Evolutionary conservation across 768 basidiomycete species (phyloP).

Genomic region (Gloeophyllum trabeum): DNA sequence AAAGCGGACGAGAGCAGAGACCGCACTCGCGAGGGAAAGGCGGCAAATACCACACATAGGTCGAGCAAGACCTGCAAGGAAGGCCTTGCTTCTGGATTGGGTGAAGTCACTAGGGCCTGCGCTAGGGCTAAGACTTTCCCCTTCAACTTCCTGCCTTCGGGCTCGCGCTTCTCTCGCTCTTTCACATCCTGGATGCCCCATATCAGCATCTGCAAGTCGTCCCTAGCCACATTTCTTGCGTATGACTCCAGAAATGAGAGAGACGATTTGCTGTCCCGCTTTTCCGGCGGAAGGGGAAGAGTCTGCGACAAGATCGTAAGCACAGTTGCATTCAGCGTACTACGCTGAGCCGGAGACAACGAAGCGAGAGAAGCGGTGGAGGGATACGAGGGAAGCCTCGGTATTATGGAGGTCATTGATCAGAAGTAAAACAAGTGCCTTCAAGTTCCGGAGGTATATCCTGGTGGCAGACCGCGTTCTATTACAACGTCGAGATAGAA

Average conservation of each 20-base stretch:
- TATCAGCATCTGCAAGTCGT: slow-evolving; percentile 42
- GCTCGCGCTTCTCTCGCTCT: slow-evolving; percentile 4
- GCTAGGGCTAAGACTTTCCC: slow-evolving; percentile 43
- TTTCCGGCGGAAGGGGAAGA: slow-evolving; percentile 34
- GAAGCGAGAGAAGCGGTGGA: slow-evolving; percentile 33
- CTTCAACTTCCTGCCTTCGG: slow-evolving; percentile 33
- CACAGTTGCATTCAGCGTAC: slow-evolving; percentile 19
- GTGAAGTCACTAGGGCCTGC: slow-evolving; percentile 32
- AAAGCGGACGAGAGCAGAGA: slow-evolving; percentile 31
- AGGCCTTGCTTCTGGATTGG: neutral
- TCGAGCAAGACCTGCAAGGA: neutral
- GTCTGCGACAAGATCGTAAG: slow-evolving; percentile 32
- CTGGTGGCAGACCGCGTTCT: neutral
- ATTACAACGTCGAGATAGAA: neutral
- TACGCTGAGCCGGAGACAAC: slow-evolving; percentile 36
- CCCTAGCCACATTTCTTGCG: slow-evolving; percentile 41
- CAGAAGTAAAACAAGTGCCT: slow-evolving; percentile 7
- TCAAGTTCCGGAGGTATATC: neutral
- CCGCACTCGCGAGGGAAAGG: slow-evolving; percentile 30
- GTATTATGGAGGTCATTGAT: slow-evolving; percentile 17
- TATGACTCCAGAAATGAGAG: slow-evolving; percentile 45
- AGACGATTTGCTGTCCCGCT: slow-evolving; percentile 33
- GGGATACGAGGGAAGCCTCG: slow-evolving; percentile 50
- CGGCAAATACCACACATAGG: neutral
- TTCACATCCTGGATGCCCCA: slow-evolving; percentile 28